Evolutionary conservation across 768 basidiomycete genomes (phyloP), one percentile per base, ranked within the genome.

Genomic region (Harrya chromipes): DNA sequence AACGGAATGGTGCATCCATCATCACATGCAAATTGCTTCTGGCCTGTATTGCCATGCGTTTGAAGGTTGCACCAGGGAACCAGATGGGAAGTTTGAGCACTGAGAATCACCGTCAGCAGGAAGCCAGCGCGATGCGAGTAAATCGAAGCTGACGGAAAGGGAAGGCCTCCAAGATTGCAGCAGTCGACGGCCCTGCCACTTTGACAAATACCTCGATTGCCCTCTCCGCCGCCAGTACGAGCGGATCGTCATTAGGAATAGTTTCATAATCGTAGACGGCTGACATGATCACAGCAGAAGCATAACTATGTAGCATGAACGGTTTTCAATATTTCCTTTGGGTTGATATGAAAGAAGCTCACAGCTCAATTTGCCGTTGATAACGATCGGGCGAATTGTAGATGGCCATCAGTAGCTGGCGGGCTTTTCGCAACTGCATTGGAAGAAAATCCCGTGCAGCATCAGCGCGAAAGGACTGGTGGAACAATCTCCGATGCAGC

Each of bases 41-140:
- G 11, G 66, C 71, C 37, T 59, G 59, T 19, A 52, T 40, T 12
- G 70, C 68, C 52, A 60, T 55, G 33, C 62, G 60, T 52, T 57
- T 69, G 29, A 68, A 54, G 14, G 50, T 58, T 17, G 72, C 71
- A 4, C 70, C 72, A 4, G 70, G 70, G 35, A 73, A 62, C 72
- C 70, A 73, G 14, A 43, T 41, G 11, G 65, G 65, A 33, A 67
- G 56, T 36, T 55, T 65, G 24, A 67, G 56, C 40, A 67, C 65
- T 67, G 49, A 41, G 43, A 41, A 54, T 46, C 35, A 35, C 31
- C 41, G 19, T 67, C 43, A 65, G 26, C n/a, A 42, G 34, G 42
- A 47, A 48, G 37, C 23, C 26, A 27, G 24, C 19, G 10, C 17
- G 42, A 20, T 37, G 1, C 27, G 26, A 50, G 50, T 40, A 36